phyloP scores from a whole-genome alignment of 768 basidiomycete species.

The Dioszegia crocea region DNA sequence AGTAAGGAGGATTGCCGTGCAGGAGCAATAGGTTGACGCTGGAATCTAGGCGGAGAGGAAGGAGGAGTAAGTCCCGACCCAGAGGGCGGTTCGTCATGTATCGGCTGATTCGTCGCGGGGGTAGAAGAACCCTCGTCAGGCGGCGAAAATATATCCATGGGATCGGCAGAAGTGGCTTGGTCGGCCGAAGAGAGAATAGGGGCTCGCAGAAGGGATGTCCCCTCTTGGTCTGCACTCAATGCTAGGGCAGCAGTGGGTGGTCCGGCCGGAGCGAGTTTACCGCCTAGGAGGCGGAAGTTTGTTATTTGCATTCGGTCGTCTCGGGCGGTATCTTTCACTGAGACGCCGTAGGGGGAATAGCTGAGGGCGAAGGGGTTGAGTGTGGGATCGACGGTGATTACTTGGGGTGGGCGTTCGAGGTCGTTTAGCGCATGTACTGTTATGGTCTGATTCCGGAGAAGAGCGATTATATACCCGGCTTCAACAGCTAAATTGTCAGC shows the following conservation, averaged over 20 bases:
- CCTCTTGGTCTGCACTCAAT: not conserved
- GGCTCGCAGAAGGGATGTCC: not conserved
- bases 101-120: not conserved
- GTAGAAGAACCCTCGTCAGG: constrained; percentile 9
- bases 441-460: constrained; percentile 72
- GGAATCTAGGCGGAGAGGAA: constrained; percentile 30
- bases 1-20: constrained; percentile 28
- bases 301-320: constrained; percentile 31
- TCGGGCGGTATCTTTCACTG: constrained; percentile 30
- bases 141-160: not conserved
- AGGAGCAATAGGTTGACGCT: constrained; percentile 26
- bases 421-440: constrained; percentile 69
- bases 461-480: constrained; percentile 71
- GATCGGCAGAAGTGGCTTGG: constrained; percentile 1
- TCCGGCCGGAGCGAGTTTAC: constrained; percentile 21
- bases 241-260: not conserved
- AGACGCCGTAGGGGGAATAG: constrained; percentile 46
- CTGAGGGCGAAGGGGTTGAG: constrained; percentile 31
- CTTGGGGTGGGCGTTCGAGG: constrained; percentile 62
- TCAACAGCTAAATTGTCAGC: constrained; percentile 61
- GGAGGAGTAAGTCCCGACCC: constrained; percentile 48
- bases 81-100: constrained; percentile 39
- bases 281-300: constrained; percentile 27
- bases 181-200: not conserved
- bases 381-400: constrained; percentile 56